Evolutionary conservation across 768 basidiomycete genomes (phyloP).

Genomic region (Udeniomyces megalosporus): DNA sequence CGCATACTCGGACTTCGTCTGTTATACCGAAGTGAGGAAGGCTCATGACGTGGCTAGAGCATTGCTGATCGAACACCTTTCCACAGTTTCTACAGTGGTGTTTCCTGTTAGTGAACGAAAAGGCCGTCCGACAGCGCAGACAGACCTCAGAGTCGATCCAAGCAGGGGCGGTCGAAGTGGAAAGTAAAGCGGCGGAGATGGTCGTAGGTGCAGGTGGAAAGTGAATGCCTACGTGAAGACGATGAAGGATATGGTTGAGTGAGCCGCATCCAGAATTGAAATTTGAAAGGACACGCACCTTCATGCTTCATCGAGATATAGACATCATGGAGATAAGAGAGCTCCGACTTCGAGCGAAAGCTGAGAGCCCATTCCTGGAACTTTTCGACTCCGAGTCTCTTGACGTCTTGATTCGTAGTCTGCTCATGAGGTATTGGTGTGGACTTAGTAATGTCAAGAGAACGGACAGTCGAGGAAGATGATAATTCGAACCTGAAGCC

Average conservation of each 20-base stretch:
- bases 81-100: conserved; percentile 98
- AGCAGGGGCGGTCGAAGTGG: conserved; percentile 48
- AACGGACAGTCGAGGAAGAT: neutral
- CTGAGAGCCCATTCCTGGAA: conserved; percentile 91
- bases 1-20: conserved; percentile 85
- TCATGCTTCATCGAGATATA: conserved; percentile 61
- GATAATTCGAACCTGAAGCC: conserved; percentile 38
- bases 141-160: conserved; percentile 97
- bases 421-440: neutral
- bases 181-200: conserved; percentile 39
- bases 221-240: neutral
- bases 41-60: conserved; percentile 66
- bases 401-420: conserved; percentile 62
- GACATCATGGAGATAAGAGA: conserved; percentile 57
- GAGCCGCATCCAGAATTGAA: neutral
- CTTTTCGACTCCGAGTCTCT: conserved; percentile 53
- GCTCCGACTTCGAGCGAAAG: conserved; percentile 60
- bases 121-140: conserved; percentile 74
- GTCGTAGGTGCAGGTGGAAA: conserved; percentile 54
- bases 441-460: neutral
- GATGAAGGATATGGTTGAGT: neutral
- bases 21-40: conserved; percentile 87
- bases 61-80: conserved; percentile 84
- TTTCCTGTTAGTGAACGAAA: conserved; percentile 89
- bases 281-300: conserved; percentile 39